phyloP scores from a whole-genome alignment of 2,329 filamentous ascomycete species.

The Fusarium phyllophilum region DNA sequence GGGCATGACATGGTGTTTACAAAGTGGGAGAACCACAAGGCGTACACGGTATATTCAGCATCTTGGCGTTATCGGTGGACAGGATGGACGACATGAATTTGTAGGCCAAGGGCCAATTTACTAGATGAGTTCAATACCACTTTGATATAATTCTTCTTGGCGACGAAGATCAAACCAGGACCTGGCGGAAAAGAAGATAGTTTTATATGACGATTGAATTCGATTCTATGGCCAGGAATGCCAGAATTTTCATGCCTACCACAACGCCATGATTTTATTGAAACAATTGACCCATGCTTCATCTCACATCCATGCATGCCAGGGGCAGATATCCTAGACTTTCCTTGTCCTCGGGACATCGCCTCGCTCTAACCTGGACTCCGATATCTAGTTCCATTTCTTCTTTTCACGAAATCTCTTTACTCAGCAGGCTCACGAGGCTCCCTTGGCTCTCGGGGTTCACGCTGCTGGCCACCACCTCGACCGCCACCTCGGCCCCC shows the following conservation, averaged over 20 bases:
- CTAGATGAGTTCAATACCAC: slow-evolving; percentile 47
- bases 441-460: slow-evolving; percentile 61
- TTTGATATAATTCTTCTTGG: slow-evolving; percentile 39
- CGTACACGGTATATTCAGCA: slow-evolving; percentile 52
- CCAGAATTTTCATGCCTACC: slow-evolving; percentile 49
- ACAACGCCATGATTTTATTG: slow-evolving; percentile 53
- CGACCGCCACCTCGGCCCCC: slow-evolving; percentile 62
- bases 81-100: slow-evolving; percentile 49
- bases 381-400: slow-evolving; percentile 30
- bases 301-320: slow-evolving; percentile 44
- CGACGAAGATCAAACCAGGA: background rate
- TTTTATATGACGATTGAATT: slow-evolving; percentile 49
- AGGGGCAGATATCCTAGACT: slow-evolving; percentile 38
- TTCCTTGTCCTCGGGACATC: slow-evolving; percentile 35
- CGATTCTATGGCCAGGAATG: slow-evolving; percentile 48
- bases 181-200: slow-evolving; percentile 6
- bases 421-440: slow-evolving; percentile 53
- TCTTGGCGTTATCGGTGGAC: slow-evolving; percentile 54
- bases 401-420: slow-evolving; percentile 20
- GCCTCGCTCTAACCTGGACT: slow-evolving; percentile 37
- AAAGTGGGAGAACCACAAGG: slow-evolving; percentile 43
- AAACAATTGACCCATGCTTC: slow-evolving; percentile 48
- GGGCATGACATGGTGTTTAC: slow-evolving; percentile 46
- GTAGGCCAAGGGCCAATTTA: slow-evolving; percentile 44
- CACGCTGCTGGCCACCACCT: slow-evolving; percentile 61